Evolutionary conservation across 371 early-diverging fungal genomes (phyloP).

Genomic region (Zancudomyces culisetae): DNA sequence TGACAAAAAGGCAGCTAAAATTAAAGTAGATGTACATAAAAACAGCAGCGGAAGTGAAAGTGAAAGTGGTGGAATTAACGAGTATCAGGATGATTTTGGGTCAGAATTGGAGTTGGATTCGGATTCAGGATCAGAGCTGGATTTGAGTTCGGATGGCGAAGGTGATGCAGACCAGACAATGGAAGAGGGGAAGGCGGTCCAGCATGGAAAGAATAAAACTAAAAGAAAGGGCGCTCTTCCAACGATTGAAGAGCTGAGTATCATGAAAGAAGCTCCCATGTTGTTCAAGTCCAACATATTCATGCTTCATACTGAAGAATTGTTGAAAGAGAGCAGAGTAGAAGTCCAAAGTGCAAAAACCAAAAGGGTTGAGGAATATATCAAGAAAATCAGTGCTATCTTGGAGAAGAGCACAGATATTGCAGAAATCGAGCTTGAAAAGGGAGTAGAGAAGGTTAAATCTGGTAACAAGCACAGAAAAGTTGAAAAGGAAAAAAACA

Average conservation of each 20-base stretch:
- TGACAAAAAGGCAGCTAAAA: background rate
- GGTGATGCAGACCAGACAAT: background rate
- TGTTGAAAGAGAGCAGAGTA: constrained; percentile 48
- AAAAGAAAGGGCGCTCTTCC: constrained; percentile 21
- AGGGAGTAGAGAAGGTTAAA: too few species aligned
- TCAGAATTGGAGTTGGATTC: background rate
- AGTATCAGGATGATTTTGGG: background rate
- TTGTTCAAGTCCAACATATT: constrained; percentile 81
- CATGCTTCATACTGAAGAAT: constrained; percentile 77
- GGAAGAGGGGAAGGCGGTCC: background rate
- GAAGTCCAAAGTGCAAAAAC: constrained; percentile 35
- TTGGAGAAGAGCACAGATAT: constrained; percentile 17
- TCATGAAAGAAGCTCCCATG: constrained; percentile 57
- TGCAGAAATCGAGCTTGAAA: constrained; percentile 27
- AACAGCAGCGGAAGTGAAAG: too few species aligned
- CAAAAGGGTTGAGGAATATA: constrained; percentile 47
- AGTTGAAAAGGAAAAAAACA: too few species aligned
- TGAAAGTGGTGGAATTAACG: background rate
- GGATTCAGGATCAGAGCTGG: background rate
- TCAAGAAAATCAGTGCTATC: constrained; percentile 36
- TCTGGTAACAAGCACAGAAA: too few species aligned
- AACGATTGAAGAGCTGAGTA: constrained; percentile 65
- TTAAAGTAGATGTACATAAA: too few species aligned
- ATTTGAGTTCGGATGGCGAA: background rate
- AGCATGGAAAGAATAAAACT: background rate